Evolutionary conservation across 2,329 filamentous ascomycete genomes (phyloP), one percentile per base, ranked within the genome.

Genomic region (Alternaria atra): DNA sequence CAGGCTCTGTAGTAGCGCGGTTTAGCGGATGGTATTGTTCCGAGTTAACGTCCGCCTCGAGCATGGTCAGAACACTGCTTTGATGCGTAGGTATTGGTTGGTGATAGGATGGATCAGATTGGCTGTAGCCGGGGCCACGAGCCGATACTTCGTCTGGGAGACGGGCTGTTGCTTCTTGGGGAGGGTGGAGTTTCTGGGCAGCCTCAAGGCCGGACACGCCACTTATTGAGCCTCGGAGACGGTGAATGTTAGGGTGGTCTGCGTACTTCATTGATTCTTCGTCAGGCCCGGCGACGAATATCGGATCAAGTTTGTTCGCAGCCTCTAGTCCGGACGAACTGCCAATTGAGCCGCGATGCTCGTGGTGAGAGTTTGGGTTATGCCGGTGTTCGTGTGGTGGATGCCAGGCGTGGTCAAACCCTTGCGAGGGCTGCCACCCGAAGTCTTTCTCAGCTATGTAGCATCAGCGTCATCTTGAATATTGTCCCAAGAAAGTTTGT

Each of bases 301-400:
- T 9, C 0, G 67, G 65, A 8, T 69, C 65, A 10, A 67, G 43
- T 30, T 67, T 67, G 10, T 67, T 55, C 2, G 66, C 65, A 30
- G 65, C 44, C 34, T 67, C 52, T 2, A 67, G 32, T 10, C 27
- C 56, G 0, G 60, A 55, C 0, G 56, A 50, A 10, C 53, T 57
- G 8, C 54, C 58, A 30, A 67, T 67, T 2, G 63, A 67, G 39
- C 66, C 66, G 39, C 66, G 63, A 13, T 67, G 63, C 25, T 66
- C 65, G 17, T 67, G 65, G 1, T 37, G 35, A 13, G 34, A 29
- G 15, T 56, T 25, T 2, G 37, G 27, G 6, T 17, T 39, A 52
- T 52, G 58, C 13, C 59, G 51, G 42, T 48, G 50, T 29, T 56
- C 37, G 15, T 58, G 39, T 17, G 51, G 32, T 5, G 32, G 20